Evolutionary conservation across 306 rosid species (phyloP).

Genomic region (Argentina anserina): DNA sequence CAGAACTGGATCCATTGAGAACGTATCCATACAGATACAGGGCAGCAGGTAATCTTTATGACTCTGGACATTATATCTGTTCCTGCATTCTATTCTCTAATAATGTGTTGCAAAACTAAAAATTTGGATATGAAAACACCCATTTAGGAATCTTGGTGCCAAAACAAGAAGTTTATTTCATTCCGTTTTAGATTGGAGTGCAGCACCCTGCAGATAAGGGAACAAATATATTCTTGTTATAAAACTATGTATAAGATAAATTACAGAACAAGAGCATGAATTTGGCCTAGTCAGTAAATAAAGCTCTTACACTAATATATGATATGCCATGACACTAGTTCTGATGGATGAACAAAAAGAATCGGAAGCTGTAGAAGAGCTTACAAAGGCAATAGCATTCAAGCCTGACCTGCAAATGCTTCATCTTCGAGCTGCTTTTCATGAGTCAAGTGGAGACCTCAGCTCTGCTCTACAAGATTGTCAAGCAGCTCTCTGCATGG

Average conservation of each 20-base stretch:
- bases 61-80: neutral
- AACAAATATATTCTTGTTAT: neutral
- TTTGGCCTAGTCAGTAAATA: neutral
- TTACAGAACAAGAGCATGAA: neutral
- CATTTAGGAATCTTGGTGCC: neutral
- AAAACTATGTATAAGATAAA: neutral
- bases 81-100: neutral
- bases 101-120: neutral
- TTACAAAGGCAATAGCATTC: slow-evolving; percentile 66
- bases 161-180: neutral
- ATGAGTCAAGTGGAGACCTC: slow-evolving; percentile 59
- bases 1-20: slow-evolving; percentile 69
- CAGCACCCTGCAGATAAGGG: neutral
- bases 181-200: neutral
- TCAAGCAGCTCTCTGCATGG: slow-evolving; percentile 75
- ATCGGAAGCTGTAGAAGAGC: slow-evolving; percentile 71
- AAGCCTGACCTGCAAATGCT: slow-evolving; percentile 83
- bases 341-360: slow-evolving; percentile 89
- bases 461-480: slow-evolving; percentile 60
- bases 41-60: slow-evolving; percentile 66
- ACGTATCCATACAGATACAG: slow-evolving; percentile 81
- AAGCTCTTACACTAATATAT: slow-evolving; percentile 20
- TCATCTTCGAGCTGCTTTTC: slow-evolving; percentile 80
- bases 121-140: neutral
- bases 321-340: slow-evolving; percentile 41